Evolutionary conservation across 2,329 filamentous ascomycete genomes (phyloP).

Genomic region (Colletotrichum sp.): DNA sequence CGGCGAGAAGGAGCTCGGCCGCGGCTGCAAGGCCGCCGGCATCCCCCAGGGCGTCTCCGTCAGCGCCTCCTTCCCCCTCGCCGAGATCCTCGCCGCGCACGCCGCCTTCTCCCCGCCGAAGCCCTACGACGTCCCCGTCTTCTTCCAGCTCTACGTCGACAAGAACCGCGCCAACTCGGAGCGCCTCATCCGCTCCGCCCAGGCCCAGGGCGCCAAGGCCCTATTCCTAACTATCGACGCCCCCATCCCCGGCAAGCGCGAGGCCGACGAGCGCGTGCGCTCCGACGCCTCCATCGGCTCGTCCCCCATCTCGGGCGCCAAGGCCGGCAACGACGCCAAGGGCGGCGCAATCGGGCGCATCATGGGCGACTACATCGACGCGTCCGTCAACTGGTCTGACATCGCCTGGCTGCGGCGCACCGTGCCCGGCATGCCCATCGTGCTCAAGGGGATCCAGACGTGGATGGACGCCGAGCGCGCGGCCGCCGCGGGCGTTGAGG

Average conservation of each 20-base stretch:
- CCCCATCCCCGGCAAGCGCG: constrained; percentile 61
- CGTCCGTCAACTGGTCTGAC: constrained; percentile 66
- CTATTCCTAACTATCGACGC: constrained; percentile 66
- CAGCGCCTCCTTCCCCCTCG: constrained; percentile 62
- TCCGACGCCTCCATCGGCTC: constrained; percentile 50
- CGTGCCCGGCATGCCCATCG: constrained; percentile 59
- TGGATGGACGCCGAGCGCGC: constrained; percentile 66
- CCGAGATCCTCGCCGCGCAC: constrained; percentile 46
- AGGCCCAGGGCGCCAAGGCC: constrained; percentile 51
- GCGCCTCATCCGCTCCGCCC: constrained; percentile 50
- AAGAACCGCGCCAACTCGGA: constrained; percentile 57
- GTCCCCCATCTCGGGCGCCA: constrained; percentile 54
- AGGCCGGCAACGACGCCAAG: constrained; percentile 54
- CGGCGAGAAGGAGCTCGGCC: constrained; percentile 51
- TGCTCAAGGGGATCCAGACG: constrained; percentile 75
- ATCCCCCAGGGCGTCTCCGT: constrained; percentile 68
- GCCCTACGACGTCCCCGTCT: constrained; percentile 39
- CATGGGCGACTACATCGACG: constrained; percentile 63
- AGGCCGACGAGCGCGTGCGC: constrained; percentile 49
- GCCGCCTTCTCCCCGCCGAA: neutral
- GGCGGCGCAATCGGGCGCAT: constrained; percentile 60
- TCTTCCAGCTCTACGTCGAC: constrained; percentile 69
- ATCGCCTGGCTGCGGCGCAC: constrained; percentile 67
- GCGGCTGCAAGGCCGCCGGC: constrained; percentile 36
- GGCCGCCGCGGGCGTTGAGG: constrained; percentile 65